These are phyloP conservation scores for Triangularia setosa DNA, from an alignment of 2,329 filamentous ascomycete species.

Conservation along the genomic window DNA sequence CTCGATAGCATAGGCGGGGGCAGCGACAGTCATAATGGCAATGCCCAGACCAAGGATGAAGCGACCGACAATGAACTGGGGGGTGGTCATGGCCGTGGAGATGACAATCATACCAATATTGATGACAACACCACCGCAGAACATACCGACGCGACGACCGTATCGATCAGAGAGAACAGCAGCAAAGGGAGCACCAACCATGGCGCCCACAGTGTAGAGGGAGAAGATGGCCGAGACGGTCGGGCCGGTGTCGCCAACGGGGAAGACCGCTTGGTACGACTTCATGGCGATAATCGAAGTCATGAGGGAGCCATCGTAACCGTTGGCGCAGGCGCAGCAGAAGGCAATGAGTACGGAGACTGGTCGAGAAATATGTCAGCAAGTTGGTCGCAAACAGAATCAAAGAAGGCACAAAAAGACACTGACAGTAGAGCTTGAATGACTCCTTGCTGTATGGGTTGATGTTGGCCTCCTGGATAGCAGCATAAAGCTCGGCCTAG, in stretches of 20 bases:
- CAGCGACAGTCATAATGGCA: slow-evolving; percentile 45
- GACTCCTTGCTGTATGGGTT: slow-evolving; percentile 40
- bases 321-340: slow-evolving; percentile 46
- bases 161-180: slow-evolving; percentile 42
- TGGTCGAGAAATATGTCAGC: slow-evolving; percentile 22
- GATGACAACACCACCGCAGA: slow-evolving; percentile 40
- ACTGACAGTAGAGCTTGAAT: slow-evolving; percentile 36
- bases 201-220: slow-evolving; percentile 45
- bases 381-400: neutral
- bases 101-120: slow-evolving; percentile 43
- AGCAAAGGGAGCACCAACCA: slow-evolving; percentile 39
- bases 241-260: slow-evolving; percentile 35
- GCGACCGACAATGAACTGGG: slow-evolving; percentile 44
- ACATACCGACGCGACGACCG: slow-evolving; percentile 45
- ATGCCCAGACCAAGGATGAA: slow-evolving; percentile 46
- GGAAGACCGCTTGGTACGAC: slow-evolving; percentile 39
- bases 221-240: slow-evolving; percentile 43
- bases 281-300: slow-evolving; percentile 43
- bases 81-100: slow-evolving; percentile 34
- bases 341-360: slow-evolving; percentile 42
- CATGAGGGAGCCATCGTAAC: slow-evolving; percentile 46
- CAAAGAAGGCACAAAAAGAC: neutral
- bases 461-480: slow-evolving; percentile 44
- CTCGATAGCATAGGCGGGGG: slow-evolving; percentile 46
- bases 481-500: slow-evolving; percentile 46